Conservation (phyloP, 306 rosid genomes). For the Lotus japonicus region DNA sequence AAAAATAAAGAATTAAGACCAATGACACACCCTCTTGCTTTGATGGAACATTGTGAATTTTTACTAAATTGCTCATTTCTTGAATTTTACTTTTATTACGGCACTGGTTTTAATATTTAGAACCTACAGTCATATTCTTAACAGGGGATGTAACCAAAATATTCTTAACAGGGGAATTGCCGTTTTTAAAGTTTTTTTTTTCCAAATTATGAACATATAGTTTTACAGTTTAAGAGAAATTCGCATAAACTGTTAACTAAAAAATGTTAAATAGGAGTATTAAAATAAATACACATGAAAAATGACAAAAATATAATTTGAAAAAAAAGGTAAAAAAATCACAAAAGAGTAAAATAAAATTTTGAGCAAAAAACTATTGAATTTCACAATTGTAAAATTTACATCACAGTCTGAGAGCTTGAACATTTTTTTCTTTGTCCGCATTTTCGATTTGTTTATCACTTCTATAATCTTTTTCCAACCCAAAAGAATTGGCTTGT, state of each 20-base stretch:
- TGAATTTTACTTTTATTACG: too few species aligned
- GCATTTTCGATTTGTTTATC: background rate
- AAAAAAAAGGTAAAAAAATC: background rate
- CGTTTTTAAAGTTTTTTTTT: too few species aligned
- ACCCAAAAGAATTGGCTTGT: background rate
- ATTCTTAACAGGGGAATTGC: too few species aligned
- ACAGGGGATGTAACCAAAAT: too few species aligned
- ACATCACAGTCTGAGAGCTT: background rate
- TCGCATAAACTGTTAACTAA: background rate
- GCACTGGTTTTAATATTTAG: too few species aligned
- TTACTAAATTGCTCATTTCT: too few species aligned
- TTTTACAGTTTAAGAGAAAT: background rate
- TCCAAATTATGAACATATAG: background rate
- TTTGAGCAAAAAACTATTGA: background rate
- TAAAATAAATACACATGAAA: background rate
- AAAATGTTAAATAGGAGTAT: too few species aligned
- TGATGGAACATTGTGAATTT: too few species aligned
- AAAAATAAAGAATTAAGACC: too few species aligned
- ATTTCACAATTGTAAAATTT: constrained; percentile 16
- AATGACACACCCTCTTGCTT: too few species aligned
- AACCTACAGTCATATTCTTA: too few species aligned
- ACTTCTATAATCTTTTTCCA: constrained; percentile 1
- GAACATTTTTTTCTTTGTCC: background rate
- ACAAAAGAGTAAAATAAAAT: background rate
- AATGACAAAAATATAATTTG: background rate